A percentile compares a stretch with the other conserved stretches of the same genome.
phyloP scores from a whole-genome alignment of 495 filamentous ascomycete species.

The Daldinia vernicosa region DNA sequence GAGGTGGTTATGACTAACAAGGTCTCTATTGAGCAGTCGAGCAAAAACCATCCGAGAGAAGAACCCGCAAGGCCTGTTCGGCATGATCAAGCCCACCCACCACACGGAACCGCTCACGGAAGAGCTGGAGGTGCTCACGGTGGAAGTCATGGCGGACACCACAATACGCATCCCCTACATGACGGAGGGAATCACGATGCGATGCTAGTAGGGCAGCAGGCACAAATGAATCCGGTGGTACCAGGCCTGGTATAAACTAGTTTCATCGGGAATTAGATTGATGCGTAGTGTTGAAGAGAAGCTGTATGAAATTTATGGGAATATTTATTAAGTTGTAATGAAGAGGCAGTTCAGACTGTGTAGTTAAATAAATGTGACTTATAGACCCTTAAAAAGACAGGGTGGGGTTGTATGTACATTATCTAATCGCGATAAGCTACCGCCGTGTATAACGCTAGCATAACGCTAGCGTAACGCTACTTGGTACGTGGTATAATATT shows the following conservation, averaged over 20 bases:
- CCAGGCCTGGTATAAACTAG: not conserved
- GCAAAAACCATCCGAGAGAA: not conserved
- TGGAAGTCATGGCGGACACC: conserved; percentile 2
- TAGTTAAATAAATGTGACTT: not conserved
- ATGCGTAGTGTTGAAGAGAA: not conserved
- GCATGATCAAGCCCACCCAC: not conserved
- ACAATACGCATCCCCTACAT: not conserved
- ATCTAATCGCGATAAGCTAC: conserved; percentile 8
- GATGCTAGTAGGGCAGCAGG: not conserved
- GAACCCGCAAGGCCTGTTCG: not conserved
- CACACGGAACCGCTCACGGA: not conserved
- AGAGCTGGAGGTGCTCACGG: not conserved
- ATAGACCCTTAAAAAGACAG: not conserved
- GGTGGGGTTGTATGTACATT: not conserved
- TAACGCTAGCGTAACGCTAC: not conserved
- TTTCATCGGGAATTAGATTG: not conserved
- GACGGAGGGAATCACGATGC: conserved; percentile 2
- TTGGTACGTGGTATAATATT: not conserved
- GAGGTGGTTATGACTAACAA: not conserved
- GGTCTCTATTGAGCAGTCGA: not conserved
- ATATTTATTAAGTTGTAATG: not conserved
- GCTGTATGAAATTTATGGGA: not conserved
- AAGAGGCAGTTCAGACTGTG: too few species aligned
- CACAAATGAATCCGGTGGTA: not conserved
- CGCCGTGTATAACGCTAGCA: not conserved